These are phyloP conservation scores for Cercospora sojina DNA, from an alignment of 2,329 filamentous ascomycete species.

Conservation along the genomic window DNA sequence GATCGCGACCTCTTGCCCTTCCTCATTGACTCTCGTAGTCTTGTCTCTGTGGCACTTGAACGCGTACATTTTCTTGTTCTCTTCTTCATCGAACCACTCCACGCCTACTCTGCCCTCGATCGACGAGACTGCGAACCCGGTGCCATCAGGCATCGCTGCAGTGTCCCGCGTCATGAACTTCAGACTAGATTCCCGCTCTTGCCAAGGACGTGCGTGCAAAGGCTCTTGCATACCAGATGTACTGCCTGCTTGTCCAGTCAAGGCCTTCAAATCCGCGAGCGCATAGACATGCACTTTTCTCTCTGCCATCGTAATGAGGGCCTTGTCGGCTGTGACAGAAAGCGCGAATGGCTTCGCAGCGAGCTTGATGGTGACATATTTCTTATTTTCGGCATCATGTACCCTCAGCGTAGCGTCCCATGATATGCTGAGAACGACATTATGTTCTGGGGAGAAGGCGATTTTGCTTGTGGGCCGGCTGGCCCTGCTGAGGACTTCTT, in stretches of 20 bases:
- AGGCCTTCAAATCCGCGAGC: slow-evolving; percentile 63
- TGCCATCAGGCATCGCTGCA: slow-evolving; percentile 94
- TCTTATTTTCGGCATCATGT: slow-evolving; percentile 57
- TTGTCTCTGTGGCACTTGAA: slow-evolving; percentile 96
- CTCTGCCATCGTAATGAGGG: slow-evolving; percentile 93
- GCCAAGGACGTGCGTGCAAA: slow-evolving; percentile 64
- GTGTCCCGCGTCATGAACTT: slow-evolving; percentile 95
- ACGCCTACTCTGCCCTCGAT: slow-evolving; percentile 96
- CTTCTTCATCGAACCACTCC: slow-evolving; percentile 96
- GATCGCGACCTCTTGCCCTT: slow-evolving; percentile 54
- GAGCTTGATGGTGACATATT: slow-evolving; percentile 56
- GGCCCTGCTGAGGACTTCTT: slow-evolving; percentile 75
- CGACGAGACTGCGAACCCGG: slow-evolving; percentile 84
- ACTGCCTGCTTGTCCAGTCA: slow-evolving; percentile 50
- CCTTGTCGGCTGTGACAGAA: slow-evolving; percentile 72
- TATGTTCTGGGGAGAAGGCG: slow-evolving; percentile 73
- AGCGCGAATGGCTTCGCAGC: slow-evolving; percentile 89
- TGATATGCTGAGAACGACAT: slow-evolving; percentile 80
- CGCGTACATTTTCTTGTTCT: slow-evolving; percentile 90
- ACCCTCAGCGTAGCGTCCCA: slow-evolving; percentile 93
- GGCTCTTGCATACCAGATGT: slow-evolving; percentile 17
- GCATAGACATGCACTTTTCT: slow-evolving; percentile 95
- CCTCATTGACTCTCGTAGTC: slow-evolving; percentile 57
- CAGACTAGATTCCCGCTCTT: slow-evolving; percentile 86
- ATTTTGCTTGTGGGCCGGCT: slow-evolving; percentile 72